phyloP scores from a whole-genome alignment of 2,329 filamentous ascomycete species.

The Daldinia sp. region DNA sequence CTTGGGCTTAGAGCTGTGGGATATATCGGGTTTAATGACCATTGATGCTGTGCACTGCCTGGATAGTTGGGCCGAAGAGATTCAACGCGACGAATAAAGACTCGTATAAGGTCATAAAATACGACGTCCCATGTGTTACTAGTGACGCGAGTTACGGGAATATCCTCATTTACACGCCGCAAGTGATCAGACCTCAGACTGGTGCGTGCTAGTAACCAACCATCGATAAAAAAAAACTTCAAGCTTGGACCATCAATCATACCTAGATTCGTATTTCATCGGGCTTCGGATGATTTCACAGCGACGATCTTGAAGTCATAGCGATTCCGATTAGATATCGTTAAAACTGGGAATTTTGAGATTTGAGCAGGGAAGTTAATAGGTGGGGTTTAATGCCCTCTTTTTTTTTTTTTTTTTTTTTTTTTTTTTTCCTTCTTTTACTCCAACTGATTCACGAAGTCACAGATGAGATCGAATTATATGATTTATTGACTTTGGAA shows the following conservation, averaged over 20 bases:
- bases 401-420: no score
- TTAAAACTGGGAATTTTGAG: constrained; percentile 13
- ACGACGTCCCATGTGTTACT: no score
- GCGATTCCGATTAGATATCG: constrained; percentile 8
- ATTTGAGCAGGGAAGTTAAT: neutral
- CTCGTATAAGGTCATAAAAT: no score
- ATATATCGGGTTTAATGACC: neutral
- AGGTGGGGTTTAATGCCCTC: no score
- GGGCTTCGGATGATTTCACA: neutral
- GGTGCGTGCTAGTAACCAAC: no score
- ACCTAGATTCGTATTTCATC: neutral
- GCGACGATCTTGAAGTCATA: constrained; percentile 2
- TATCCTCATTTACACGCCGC: no score
- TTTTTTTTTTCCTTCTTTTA: no score
- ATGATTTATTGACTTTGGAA: neutral
- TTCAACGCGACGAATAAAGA: no score
- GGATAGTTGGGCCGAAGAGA: neutral
- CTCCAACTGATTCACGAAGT: neutral
- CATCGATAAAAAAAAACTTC: no score
- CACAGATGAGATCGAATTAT: neutral
- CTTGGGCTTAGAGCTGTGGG: constrained; percentile 47
- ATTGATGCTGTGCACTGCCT: neutral
- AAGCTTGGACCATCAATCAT: neutral
- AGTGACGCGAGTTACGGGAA: no score
- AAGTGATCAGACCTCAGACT: no score